Percentiles rank a stretch among this genome's conserved stretches.
Conservation (phyloP, 352 stramenopile species). For the Pythium dissotocum region DNA sequence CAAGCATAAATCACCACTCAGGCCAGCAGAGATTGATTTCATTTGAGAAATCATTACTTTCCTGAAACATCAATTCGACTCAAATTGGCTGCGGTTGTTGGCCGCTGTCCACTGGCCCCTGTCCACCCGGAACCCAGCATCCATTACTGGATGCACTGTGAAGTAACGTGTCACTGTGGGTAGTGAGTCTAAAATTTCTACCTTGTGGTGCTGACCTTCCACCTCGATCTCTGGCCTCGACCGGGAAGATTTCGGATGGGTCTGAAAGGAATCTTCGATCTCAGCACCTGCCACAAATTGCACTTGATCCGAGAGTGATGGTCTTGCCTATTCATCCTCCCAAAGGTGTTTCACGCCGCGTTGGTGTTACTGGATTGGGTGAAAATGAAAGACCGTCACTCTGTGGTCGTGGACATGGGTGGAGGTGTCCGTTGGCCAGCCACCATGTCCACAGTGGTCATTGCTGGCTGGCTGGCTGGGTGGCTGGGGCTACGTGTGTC, state of each 20-base stretch:
- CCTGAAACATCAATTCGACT: not conserved
- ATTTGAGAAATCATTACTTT: too few species aligned
- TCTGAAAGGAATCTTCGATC: constrained; percentile 22
- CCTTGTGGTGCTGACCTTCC: not conserved
- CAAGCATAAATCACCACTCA: constrained; percentile 4
- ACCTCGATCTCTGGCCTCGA: constrained; percentile 1
- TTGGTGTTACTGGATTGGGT: not conserved
- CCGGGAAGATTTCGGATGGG: constrained; percentile 8
- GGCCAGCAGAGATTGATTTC: constrained; percentile 1
- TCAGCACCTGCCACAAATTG: not conserved
- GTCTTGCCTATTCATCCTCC: not conserved
- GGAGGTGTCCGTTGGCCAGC: constrained; percentile 17
- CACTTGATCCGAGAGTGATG: not conserved
- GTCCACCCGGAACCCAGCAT: constrained; percentile 3
- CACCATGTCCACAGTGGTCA: constrained; percentile 12
- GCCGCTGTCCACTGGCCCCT: not conserved
- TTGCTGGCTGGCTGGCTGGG: not conserved
- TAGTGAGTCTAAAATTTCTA: not conserved
- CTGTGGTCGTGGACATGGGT: constrained; percentile 17
- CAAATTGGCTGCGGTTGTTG: not conserved
- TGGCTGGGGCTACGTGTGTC: constrained; percentile 11
- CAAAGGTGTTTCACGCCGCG: not conserved
- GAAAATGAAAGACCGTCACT: constrained; percentile 15
- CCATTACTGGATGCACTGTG: constrained; percentile 4
- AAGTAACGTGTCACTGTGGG: not conserved